These are phyloP conservation scores for Diversispora epigaea DNA, from an alignment of 192 early-diverging fungal genomes.

Conservation along the genomic window DNA sequence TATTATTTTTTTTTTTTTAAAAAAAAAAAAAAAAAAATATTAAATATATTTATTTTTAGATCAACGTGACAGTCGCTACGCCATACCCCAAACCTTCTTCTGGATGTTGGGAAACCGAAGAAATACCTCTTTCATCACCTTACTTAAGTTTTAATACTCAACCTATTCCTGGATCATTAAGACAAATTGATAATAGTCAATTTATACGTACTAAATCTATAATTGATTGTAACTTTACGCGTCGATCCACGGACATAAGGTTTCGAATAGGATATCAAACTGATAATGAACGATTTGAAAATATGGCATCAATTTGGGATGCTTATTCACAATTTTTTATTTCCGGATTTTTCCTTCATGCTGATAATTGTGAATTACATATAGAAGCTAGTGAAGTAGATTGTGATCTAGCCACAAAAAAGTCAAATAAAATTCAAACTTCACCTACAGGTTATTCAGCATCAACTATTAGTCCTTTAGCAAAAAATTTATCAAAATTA, in stretches of 20 bases:
- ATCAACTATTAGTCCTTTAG: background rate
- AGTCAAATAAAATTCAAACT: background rate
- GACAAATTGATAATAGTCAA: conserved; percentile 16
- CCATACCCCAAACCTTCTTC: background rate
- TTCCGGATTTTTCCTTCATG: conserved; percentile 9
- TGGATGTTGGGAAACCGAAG: conserved; percentile 15
- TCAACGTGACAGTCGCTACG: background rate
- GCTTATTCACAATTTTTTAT: conserved; percentile 17
- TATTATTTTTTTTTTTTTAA: too few species aligned
- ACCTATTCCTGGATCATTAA: conserved; percentile 16
- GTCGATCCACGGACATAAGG: background rate
- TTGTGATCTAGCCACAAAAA: background rate
- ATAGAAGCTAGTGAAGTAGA: conserved; percentile 12
- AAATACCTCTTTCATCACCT: conserved; percentile 4
- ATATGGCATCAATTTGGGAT: conserved; percentile 11
- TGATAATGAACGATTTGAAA: conserved; percentile 6
- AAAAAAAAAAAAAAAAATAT: too few species aligned
- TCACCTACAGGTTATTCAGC: background rate
- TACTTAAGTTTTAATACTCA: conserved; percentile 15
- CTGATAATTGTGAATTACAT: conserved; percentile 15
- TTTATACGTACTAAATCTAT: conserved; percentile 16
- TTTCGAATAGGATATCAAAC: conserved; percentile 20
- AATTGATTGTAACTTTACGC: background rate
- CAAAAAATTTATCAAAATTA: conserved; percentile 8
- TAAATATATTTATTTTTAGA: too few species aligned